Evolutionary conservation across 2,329 filamentous ascomycete species (phyloP), one percentile per base, ranked within the genome.

Genomic region (Penicillium paneum): DNA sequence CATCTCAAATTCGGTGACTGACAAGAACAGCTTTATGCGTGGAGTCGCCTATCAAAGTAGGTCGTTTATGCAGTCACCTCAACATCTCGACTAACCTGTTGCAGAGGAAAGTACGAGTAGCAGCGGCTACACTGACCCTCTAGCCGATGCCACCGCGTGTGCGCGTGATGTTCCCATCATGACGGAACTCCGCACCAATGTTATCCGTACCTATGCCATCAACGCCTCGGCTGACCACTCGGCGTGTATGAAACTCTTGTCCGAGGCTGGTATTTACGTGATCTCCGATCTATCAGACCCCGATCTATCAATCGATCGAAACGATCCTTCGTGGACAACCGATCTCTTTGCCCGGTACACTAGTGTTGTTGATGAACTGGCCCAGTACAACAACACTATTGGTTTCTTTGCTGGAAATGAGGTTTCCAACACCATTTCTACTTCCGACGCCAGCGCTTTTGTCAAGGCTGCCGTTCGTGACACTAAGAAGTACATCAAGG

Each of bases 341-440:
- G 80, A 81, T 5, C 81, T 96, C 43, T 95, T 86, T 76, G 69
- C 79, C 36, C 88, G 90, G 57, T 97, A 97, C 81, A 89, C 85
- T 52, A 76, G 76, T 24, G 93, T 97, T 56, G 79, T 97, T 56
- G 91, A 97, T 69, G 81, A 83, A 62, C 78, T 97, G 66, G 79
- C 82, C 59, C 79, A 88, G 71, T 97, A 95, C 81, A 82, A 83
- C 75, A 97, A 97, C 78, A 86, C 89, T 43, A 84, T 97, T 58
- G 93, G 92, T 66, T 97, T 97, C 86, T 96, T 97, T 73, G 92
- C 91, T 63, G 93, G 93, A 71, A 97, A 97, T 77, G 93, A 97
- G 78, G 92, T 97, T 60, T 88, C 91, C 66, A 95, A 96, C 80
- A 83, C 86, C 67, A 80, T 80, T 63, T 90, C 86, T 80, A 96